These are phyloP conservation scores for Puccinellia tenuiflora DNA, from an alignment of 176 grass and related monocot genomes.

Conservation along the genomic window DNA sequence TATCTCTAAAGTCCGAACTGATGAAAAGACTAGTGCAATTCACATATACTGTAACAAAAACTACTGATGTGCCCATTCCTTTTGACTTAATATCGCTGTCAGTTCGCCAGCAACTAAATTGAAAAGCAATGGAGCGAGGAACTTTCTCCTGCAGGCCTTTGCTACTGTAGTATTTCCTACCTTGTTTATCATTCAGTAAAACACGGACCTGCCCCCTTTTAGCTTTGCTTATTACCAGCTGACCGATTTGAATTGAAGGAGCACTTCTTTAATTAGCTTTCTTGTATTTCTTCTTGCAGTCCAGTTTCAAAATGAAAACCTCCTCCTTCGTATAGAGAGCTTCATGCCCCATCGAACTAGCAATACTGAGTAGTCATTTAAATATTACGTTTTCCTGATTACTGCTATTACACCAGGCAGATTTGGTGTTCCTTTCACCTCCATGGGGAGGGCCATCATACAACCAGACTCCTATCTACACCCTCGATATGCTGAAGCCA, in stretches of 20 bases:
- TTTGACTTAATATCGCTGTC: not conserved
- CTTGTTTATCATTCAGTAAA: not conserved
- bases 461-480: conserved; percentile 31
- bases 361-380: not conserved
- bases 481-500: conserved; percentile 65
- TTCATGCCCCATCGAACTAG: not conserved
- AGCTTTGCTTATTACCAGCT: not conserved
- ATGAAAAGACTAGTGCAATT: no score
- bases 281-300: not conserved
- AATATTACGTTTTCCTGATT: conserved; percentile 2
- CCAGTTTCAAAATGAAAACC: not conserved
- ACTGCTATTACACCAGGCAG: conserved; percentile 31
- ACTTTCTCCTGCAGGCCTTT: not conserved
- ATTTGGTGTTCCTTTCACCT: conserved; percentile 71
- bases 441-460: conserved; percentile 82
- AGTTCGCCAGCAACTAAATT: not conserved
- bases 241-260: not conserved
- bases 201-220: not conserved
- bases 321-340: not conserved
- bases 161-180: not conserved
- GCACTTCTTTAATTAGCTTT: no score
- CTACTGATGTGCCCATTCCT: not conserved
- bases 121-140: not conserved
- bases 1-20: no score
- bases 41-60: no score